Percentiles rank a stretch among this genome's conserved stretches.
phyloP scores from a whole-genome alignment of 805 yeast genomes.

The Starmerella gropengiesseri region DNA sequence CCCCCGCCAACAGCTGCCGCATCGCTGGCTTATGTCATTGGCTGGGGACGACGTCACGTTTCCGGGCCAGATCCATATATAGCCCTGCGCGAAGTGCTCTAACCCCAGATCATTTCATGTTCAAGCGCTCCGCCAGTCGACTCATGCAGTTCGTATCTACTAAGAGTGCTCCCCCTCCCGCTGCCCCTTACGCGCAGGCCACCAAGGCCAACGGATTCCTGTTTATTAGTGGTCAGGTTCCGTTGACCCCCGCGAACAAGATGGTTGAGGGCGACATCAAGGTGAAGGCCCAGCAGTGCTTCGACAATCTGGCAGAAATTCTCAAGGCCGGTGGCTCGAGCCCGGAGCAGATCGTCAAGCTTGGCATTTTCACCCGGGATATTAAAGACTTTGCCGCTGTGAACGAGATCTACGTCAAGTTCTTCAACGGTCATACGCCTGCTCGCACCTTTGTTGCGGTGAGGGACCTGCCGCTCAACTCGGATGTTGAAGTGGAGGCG shows the following conservation, averaged over 20 bases:
- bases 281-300: conserved; percentile 33
- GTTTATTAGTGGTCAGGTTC: conserved; percentile 92
- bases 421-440: conserved; percentile 40
- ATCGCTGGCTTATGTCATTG: neutral
- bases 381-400: conserved; percentile 76
- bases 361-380: conserved; percentile 82
- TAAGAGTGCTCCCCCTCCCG: conserved; percentile 84
- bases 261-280: conserved; percentile 65
- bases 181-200: conserved; percentile 94
- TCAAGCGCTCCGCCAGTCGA: conserved; percentile 16
- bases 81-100: too few species aligned
- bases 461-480: conserved; percentile 77
- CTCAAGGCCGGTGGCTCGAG: conserved; percentile 78
- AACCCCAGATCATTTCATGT: conserved; percentile 15
- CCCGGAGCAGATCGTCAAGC: conserved; percentile 74
- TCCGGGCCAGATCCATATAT: neutral
- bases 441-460: conserved; percentile 98
- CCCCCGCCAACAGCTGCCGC: too few species aligned
- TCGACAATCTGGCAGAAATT: conserved; percentile 41
- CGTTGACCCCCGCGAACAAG: conserved; percentile 69
- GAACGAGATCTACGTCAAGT: conserved; percentile 65
- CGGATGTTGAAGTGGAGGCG: conserved; percentile 80
- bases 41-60: neutral
- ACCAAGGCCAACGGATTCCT: conserved; percentile 78
- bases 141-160: conserved; percentile 31